A percentile compares a stretch with the other conserved stretches of the same genome.
Evolutionary conservation across 2,329 filamentous ascomycete species (phyloP).

Genomic region (Sporothrix brunneoviolacea): DNA sequence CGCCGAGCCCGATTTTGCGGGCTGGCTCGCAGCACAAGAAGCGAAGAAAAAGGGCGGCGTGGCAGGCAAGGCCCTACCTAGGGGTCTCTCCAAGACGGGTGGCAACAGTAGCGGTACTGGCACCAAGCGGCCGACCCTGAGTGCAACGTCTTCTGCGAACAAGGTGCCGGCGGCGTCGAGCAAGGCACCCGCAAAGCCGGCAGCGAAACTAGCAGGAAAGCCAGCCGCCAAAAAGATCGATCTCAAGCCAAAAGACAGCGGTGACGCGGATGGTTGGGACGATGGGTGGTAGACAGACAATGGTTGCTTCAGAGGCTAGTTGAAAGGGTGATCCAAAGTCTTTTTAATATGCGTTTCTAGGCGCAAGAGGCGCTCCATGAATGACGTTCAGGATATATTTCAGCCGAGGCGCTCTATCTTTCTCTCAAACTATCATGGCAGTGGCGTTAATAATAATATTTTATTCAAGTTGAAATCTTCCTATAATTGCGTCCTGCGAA

Average conservation of each 20-base stretch:
- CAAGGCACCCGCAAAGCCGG: conserved; percentile 36
- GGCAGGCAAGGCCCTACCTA: conserved; percentile 63
- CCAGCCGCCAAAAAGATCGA: conserved; percentile 60
- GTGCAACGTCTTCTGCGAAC: conserved; percentile 20
- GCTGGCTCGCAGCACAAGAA: conserved; percentile 79
- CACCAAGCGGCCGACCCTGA: not conserved
- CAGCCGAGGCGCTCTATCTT: not conserved
- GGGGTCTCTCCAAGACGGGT: conserved; percentile 64
- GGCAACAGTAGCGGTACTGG: conserved; percentile 10
- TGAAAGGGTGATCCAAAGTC: too few relatives aligned
- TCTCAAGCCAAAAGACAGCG: conserved; percentile 55
- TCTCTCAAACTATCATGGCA: too few relatives aligned
- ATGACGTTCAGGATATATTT: not conserved
- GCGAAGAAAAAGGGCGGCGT: conserved; percentile 51
- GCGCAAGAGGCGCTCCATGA: not conserved
- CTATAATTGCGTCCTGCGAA: too few relatives aligned
- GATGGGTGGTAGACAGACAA: conserved; percentile 57
- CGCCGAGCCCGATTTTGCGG: conserved; percentile 89
- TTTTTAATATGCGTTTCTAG: not conserved
- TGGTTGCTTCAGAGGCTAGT: too few relatives aligned
- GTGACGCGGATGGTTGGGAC: conserved; percentile 57
- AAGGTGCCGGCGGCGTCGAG: conserved; percentile 23
- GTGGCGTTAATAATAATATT: too few relatives aligned
- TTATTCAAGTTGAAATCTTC: too few relatives aligned
- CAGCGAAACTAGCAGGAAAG: conserved; percentile 37